These are phyloP conservation scores for Exidia glandulosa DNA, from an alignment of 768 basidiomycete species.

Conservation along the genomic window DNA sequence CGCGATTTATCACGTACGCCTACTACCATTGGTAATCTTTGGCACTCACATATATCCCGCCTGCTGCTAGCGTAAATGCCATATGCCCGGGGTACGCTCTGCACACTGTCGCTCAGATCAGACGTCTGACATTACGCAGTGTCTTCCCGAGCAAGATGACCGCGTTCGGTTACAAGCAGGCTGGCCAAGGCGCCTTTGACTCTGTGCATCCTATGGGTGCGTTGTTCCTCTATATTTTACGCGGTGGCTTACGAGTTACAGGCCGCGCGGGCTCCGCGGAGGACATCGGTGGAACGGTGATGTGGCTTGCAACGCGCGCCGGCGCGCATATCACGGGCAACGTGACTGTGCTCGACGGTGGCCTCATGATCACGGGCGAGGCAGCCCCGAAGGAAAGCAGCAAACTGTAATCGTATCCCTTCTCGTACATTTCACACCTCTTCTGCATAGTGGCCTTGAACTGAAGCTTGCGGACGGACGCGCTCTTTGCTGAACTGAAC, in stretches of 20 bases:
- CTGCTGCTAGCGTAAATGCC: slow-evolving; percentile 81
- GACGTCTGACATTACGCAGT: slow-evolving; percentile 20
- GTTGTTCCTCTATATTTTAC: slow-evolving; percentile 4
- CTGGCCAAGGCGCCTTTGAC: slow-evolving; percentile 42
- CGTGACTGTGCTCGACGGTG: slow-evolving; percentile 53
- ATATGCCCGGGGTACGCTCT: slow-evolving; percentile 61
- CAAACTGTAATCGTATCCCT: not conserved
- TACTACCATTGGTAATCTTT: not conserved
- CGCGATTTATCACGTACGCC: slow-evolving; percentile 53
- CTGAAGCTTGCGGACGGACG: too few relatives aligned
- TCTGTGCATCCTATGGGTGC: slow-evolving; percentile 54
- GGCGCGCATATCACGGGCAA: slow-evolving; percentile 56
- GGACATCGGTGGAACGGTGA: slow-evolving; percentile 51
- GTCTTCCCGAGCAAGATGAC: slow-evolving; percentile 84
- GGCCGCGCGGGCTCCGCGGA: slow-evolving; percentile 36
- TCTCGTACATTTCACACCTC: too few relatives aligned
- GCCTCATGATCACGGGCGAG: slow-evolving; percentile 27
- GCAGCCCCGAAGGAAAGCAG: not conserved
- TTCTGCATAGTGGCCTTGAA: too few relatives aligned
- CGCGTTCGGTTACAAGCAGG: slow-evolving; percentile 48
- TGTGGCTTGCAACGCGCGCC: slow-evolving; percentile 51
- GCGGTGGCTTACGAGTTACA: not conserved
- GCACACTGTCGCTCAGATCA: not conserved
- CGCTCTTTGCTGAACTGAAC: too few relatives aligned
- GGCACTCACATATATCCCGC: not conserved